Evolutionary conservation across 202 grass and related monocot species (phyloP), one percentile per base, ranked within the genome.

Genomic region (Saccharum hybrid): DNA sequence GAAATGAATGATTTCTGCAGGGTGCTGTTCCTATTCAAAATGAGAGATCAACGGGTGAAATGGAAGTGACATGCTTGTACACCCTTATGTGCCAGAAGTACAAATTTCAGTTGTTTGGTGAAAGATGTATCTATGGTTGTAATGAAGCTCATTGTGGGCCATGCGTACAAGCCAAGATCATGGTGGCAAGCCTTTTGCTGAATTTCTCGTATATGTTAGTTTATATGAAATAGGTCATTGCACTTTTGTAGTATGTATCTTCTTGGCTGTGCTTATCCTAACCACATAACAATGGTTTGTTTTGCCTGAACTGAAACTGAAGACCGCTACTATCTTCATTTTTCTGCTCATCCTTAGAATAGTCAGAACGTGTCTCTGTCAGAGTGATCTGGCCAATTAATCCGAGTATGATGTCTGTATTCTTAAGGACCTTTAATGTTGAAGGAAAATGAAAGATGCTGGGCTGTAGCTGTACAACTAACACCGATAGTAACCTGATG

Each of bases 391-490:
- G 31, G 30, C 2, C 16, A 52, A 54, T 62, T 67, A 74, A 74
- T 80, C 19, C 12, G 2, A 42, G 3, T 80, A 49, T 80, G 31
- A 82, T 46, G 65, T 72, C 11, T 85, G 46, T 68, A 78, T 82
- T 26, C 39, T 61, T 66, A 48, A 86, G 60, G 46, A 42, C 31
- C 37, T 72, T 43, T 65, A 43, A 16, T 56, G 38, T 41, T 67
- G 59, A 77, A 73, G 45, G 39, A 23, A 30, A 86, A 67, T 18
- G 38, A 73, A 82, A 65, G n/a, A 68, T 10, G 48, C 5, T 46
- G 31, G 36, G 57, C 65, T 72, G 22, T 72, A 82, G 57, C 65
- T 72, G 22, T 72, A 82, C 73, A 86, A 52, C 83, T 73, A 42
- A 81, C 8, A 18, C 31, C 1, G 49, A 52, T 56, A 45, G 45